Base-by-base conservation (phyloP, 352 stramenopile genomes). In the Phytophthora megakarya region DNA sequence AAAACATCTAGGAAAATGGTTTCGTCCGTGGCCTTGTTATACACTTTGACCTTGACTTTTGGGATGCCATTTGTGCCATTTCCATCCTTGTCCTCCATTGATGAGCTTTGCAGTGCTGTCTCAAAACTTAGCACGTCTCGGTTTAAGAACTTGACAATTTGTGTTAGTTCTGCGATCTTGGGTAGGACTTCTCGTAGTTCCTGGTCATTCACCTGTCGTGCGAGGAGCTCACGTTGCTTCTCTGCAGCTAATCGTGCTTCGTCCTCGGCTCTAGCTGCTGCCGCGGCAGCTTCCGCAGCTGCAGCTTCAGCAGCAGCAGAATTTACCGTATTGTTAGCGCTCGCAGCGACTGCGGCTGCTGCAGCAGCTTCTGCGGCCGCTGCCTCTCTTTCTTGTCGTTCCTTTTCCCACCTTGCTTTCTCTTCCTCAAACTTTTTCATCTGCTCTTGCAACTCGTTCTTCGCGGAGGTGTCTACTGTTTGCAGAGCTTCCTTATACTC, bases 1-100 rank as follows among this genome's bases (percentile, higher is more conserved):
- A 97, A 97, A 12, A 96, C 90, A 59, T 98, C 92, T 0, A 98
- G 73, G 61, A 98, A 92, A 63, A 97, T 97, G 15, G 84, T 92
- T 67, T 96, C 87, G 56, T 97, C 87, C 8, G 87, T 96, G 11
- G 80, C 72, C 25, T 83, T 88, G 74, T 97, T 96, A 70, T 90
- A 75, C 49, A 97, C 88, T 70, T 97, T 95, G 65, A 97, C 86
- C 61, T 97, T 97, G 59, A 96, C 87, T 44, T 92, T 92, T 5
- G 90, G 89, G 54, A 94, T 92, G 11, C 73, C 52, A 18, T 46
- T 61, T 23, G 50, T 65, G 7, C 67, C 65, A 54, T 48, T 58
- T 8, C 52, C 60, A 16, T 70, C 66, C 18, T 87, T 86, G 10
- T 81, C 74, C 58, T 69, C 58, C 38, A 70, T 75, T 0, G 78